phyloP scores from a whole-genome alignment of 495 filamentous ascomycete genomes.

The Lasiosphaeria ovina region DNA sequence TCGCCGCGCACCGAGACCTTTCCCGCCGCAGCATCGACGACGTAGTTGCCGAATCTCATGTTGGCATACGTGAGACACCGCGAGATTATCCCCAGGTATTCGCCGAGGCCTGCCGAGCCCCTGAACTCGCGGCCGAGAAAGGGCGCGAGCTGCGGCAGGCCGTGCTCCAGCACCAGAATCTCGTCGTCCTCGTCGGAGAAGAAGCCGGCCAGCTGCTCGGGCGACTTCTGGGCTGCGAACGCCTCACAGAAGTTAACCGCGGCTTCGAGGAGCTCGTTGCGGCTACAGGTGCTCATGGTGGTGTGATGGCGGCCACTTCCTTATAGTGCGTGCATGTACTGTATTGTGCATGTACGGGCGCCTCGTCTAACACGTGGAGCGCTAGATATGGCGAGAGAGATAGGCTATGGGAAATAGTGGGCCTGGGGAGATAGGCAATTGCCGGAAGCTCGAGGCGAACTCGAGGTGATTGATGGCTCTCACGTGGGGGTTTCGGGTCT shows the following conservation, averaged over 20 bases:
- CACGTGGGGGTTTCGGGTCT: too few species aligned
- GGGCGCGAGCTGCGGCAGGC: slow-evolving; percentile 48
- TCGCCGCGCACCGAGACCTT: slow-evolving; percentile 50
- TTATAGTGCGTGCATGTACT: too few species aligned
- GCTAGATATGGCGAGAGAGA: too few species aligned
- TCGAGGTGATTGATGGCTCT: too few species aligned
- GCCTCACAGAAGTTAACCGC: slow-evolving; percentile 46
- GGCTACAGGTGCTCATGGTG: slow-evolving; percentile 4
- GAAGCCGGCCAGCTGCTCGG: slow-evolving; percentile 43
- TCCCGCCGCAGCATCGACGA: slow-evolving; percentile 46
- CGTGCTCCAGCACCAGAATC: slow-evolving; percentile 53
- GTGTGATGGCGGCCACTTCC: neutral
- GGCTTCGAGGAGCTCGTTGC: slow-evolving; percentile 41
- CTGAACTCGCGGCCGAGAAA: slow-evolving; percentile 58
- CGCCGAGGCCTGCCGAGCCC: slow-evolving; percentile 43
- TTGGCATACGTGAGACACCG: slow-evolving; percentile 42
- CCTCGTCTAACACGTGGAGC: too few species aligned
- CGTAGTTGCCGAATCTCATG: slow-evolving; percentile 53
- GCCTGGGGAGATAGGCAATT: too few species aligned
- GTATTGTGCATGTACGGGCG: too few species aligned
- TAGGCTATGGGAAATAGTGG: too few species aligned
- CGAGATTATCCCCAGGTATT: slow-evolving; percentile 50
- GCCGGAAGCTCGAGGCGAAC: too few species aligned
- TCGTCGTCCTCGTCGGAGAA: slow-evolving; percentile 33
- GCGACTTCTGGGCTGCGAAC: slow-evolving; percentile 40